Percentiles rank a stretch among this genome's conserved stretches.
Evolutionary conservation across 805 yeast genomes (phyloP).

Genomic region (Candida vartiovaarae): DNA sequence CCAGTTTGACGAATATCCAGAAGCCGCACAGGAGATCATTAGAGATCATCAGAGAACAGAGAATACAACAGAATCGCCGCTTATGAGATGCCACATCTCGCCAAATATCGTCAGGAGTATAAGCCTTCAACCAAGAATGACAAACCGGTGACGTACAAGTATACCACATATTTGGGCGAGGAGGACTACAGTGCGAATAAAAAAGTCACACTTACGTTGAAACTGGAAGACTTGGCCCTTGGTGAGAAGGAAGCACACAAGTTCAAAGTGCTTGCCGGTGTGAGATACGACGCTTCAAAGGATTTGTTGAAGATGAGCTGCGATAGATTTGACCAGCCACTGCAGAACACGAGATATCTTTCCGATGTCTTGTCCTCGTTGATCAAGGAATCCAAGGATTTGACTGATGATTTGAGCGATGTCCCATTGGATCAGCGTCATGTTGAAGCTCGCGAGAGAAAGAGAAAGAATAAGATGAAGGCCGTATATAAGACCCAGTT

Average conservation of each 20-base stretch:
- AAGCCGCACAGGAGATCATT: constrained; percentile 63
- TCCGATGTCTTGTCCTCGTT: constrained; percentile 58
- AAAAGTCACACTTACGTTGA: constrained; percentile 56
- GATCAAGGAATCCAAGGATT: constrained; percentile 56
- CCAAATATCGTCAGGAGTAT: constrained; percentile 68
- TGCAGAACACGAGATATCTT: constrained; percentile 77
- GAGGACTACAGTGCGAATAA: constrained; percentile 46
- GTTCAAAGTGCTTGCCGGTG: constrained; percentile 70
- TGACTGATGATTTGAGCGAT: constrained; percentile 59
- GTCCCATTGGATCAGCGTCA: constrained; percentile 80
- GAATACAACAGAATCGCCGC: constrained; percentile 83
- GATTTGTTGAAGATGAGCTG: constrained; percentile 60
- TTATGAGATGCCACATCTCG: constrained; percentile 82
- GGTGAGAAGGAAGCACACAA: constrained; percentile 54
- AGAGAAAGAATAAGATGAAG: constrained; percentile 31
- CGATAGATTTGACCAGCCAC: constrained; percentile 61
- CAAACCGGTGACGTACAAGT: constrained; percentile 58
- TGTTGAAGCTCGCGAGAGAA: constrained; percentile 36
- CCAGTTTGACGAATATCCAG: constrained; percentile 58
- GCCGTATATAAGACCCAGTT: constrained; percentile 37
- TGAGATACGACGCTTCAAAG: constrained; percentile 58
- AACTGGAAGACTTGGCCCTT: constrained; percentile 48
- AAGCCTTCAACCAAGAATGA: constrained; percentile 32
- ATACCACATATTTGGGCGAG: constrained; percentile 70
- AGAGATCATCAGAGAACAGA: constrained; percentile 66